Conservation (phyloP, 2,329 filamentous ascomycete species). For the Neurospora sp. region DNA sequence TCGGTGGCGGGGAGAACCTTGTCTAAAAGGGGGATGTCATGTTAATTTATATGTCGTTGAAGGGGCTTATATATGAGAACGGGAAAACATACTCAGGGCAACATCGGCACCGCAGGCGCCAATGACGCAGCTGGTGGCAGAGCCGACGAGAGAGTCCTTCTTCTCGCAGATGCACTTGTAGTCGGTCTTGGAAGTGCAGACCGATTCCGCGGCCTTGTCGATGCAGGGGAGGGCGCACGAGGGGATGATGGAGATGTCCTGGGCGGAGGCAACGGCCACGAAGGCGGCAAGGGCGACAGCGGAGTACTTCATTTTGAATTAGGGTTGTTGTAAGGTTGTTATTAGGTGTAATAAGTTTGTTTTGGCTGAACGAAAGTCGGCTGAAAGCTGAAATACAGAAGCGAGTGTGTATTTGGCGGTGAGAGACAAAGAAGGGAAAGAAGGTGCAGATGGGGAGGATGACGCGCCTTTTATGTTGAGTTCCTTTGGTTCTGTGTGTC, state of each 20-base stretch:
- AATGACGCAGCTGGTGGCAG: conserved; percentile 18
- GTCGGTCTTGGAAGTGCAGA: conserved; percentile 16
- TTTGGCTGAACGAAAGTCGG: background rate
- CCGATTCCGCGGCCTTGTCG: conserved; percentile 5
- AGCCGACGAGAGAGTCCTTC: conserved; percentile 11
- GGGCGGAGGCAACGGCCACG: conserved; percentile 14
- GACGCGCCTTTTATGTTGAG: background rate
- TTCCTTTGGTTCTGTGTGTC: background rate
- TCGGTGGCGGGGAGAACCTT: conserved; percentile 34
- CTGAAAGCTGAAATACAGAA: background rate
- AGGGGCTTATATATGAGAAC: too few relatives aligned
- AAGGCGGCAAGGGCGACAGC: conserved; percentile 13
- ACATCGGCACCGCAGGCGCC: conserved; percentile 13
- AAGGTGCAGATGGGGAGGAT: background rate
- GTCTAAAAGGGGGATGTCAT: conserved; percentile 4
- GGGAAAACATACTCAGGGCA: conserved; percentile 14
- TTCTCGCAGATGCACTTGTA: conserved; percentile 17
- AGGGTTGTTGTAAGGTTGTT: background rate
- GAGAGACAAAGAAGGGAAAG: background rate
- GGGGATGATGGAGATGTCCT: conserved; percentile 17
- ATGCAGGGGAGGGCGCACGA: conserved; percentile 18
- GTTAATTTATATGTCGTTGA: too few relatives aligned
- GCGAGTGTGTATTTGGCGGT: background rate
- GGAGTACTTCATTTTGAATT: conserved; percentile 20
- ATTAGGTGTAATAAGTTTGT: background rate